Evolutionary conservation across 139 green algal genomes (phyloP), one percentile per base, ranked within the genome.

Genomic region (Pseudopediastrum boryanum): DNA sequence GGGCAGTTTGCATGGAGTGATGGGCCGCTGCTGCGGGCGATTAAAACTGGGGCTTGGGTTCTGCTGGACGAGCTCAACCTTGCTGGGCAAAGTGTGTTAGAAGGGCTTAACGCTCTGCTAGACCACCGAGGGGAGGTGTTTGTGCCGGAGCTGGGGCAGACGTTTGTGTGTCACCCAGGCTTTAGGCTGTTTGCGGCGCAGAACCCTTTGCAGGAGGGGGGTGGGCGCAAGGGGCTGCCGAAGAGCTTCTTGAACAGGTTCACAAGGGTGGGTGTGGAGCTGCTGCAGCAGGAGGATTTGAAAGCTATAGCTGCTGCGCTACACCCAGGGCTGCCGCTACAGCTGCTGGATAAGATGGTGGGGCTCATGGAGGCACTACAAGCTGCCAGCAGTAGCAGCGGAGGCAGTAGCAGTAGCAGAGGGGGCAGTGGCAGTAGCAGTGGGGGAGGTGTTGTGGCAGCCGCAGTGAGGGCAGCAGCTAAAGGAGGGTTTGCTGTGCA

Each of bases 21-120:
- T 63, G 97, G 97, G 7, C 94, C 97, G 31, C 89, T 99, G 85
- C 89, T 99, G 61, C 73, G 71, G 12, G 96, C 96, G 0, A 81
- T 99, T 19, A 92, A 92, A 62, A 62, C 80, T 1, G 96, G 96
- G 19, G 68, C 89, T 63, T 99, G 96, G 96, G 94, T 99, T 31
- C 90, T 99, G 62, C 90, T 99, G n/a, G 96, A 99, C 77, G 96
- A 99, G 89, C 90, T 99, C 25, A 99, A 99, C 83, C 89, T 99
- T 19, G 96, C 96, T 9, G 85, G 85, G 42, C 96, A 98, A 84
- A 87, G 84, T 13, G 92, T 99, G 41, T 85, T 99, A 58, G 94
- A 98, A 83, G 96, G 96, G 0, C 90, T 99, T 42, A 99, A 99
- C 70, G 91, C 94, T 0, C 73, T 98, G 64, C 92, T 99, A 70